Evolutionary conservation across 345 rosid genomes (phyloP), one percentile per base, ranked within the genome.

Genomic region (Populus ilicifolia): DNA sequence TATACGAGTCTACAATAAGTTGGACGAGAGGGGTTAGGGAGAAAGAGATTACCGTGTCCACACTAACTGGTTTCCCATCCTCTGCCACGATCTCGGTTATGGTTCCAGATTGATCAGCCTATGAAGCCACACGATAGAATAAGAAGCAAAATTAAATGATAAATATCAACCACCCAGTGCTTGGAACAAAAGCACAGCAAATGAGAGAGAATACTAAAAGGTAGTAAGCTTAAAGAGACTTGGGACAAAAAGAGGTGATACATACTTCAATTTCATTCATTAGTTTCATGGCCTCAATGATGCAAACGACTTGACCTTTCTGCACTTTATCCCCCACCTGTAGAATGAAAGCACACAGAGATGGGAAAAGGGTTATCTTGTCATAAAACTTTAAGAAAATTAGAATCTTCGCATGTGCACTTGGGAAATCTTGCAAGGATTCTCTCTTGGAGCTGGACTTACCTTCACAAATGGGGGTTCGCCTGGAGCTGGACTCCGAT

Each of bases 91-190:
- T 76, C 81, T 90, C 99, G 33, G 85, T 71, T 76, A 96, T 71
- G 67, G 99, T 96, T 87, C 99, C 99, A 3, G 96, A 89, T 76
- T 88, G 93, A 83, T 96, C 99, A 78, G 98, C 96, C 99, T 96
- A 84, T 72, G 52, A 76, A 70, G 83, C 66, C 73, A 23, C 27
- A 63, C 65, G 75, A 25, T 63, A 50, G 75, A 67, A 3, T 44
- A 52, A 63, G 23, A 39, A 75, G 38, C 18, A 46, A 35, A 64
- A 69, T 10, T 25, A 25, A 12, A 70, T 64, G 25, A 35, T 5
- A 67, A 33, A 16, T 35, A 35, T 67, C 44, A 29, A 18, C 4
- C 39, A 63, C 6, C 14, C 33, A 30, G 2, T 70, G 18, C 30
- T 23, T 25, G 59, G 56, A 29, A 8, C 5, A 29, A 21, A 69